These are phyloP conservation scores for Metahyphopichia silvanorum DNA, from an alignment of 805 yeast genomes.

Conservation along the genomic window DNA sequence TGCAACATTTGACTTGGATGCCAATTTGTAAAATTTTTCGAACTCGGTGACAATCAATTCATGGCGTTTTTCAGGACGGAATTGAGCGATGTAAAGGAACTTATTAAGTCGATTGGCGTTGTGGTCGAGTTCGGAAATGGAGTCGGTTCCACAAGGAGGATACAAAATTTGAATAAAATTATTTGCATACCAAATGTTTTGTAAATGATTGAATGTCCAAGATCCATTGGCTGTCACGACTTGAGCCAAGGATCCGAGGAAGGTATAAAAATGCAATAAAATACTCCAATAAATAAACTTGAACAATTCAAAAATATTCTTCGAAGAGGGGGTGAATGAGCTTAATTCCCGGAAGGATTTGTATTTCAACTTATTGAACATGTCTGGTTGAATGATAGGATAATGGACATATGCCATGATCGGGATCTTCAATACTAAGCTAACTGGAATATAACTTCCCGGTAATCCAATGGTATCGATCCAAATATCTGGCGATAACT, in stretches of 20 bases:
- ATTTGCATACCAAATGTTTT: constrained; percentile 52
- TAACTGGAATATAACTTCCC: constrained; percentile 70
- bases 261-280: constrained; percentile 61
- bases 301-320: constrained; percentile 31
- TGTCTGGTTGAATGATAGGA: constrained; percentile 86
- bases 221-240: constrained; percentile 77
- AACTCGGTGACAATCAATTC: constrained; percentile 63
- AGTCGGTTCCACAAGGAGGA: constrained; percentile 87
- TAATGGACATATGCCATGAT: constrained; percentile 89
- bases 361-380: constrained; percentile 61
- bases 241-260: constrained; percentile 64
- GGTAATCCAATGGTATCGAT: constrained; percentile 95
- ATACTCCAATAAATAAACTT: constrained; percentile 66
- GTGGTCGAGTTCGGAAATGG: constrained; percentile 12
- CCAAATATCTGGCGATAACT: constrained; percentile 82
- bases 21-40: constrained; percentile 43
- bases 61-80: constrained; percentile 94
- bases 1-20: constrained; percentile 12
- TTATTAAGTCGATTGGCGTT: constrained; percentile 27
- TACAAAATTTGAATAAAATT: constrained; percentile 51
- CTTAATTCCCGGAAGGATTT: constrained; percentile 10
- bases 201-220: constrained; percentile 85
- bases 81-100: constrained; percentile 78
- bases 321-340: constrained; percentile 6
- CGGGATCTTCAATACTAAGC: constrained; percentile 61